These are phyloP conservation scores for Ascochyta rabiei DNA, from an alignment of 2,329 filamentous ascomycete species.

Conservation along the genomic window DNA sequence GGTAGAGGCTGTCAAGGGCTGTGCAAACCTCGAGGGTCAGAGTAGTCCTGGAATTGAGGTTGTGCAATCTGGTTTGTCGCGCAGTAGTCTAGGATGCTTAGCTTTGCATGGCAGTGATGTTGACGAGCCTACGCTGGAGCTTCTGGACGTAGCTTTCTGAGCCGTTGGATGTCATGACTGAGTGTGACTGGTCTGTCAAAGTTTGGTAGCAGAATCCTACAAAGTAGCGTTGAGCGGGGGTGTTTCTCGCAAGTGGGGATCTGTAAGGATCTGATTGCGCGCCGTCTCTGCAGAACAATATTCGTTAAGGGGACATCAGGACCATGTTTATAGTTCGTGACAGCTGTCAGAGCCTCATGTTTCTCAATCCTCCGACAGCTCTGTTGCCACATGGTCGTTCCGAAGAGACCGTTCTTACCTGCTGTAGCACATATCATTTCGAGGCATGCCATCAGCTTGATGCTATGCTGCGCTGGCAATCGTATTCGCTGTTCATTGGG, in stretches of 20 bases:
- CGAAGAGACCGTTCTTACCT: constrained; percentile 27
- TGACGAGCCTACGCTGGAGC: constrained; percentile 38
- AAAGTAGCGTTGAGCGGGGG: constrained; percentile 28
- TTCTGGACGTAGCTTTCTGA: constrained; percentile 41
- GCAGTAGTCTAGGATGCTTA: constrained; percentile 38
- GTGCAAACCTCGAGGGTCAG: constrained; percentile 44
- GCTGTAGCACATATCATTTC: constrained; percentile 29
- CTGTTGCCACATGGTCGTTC: constrained; percentile 34
- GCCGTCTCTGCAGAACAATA: constrained; percentile 29
- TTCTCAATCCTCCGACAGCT: constrained; percentile 26
- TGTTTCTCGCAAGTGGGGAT: constrained; percentile 32
- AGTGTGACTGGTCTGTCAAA: constrained; percentile 19
- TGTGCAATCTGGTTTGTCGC: constrained; percentile 42
- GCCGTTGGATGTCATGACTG: constrained; percentile 35
- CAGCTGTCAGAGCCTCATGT: constrained; percentile 33
- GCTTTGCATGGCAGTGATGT: constrained; percentile 10
- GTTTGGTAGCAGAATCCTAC: constrained; percentile 18
- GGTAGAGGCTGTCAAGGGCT: neutral
- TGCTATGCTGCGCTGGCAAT: constrained; percentile 42
- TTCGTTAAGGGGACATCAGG: constrained; percentile 26
- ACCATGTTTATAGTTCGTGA: constrained; percentile 42
- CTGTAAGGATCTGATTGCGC: constrained; percentile 27
- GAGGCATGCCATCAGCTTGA: constrained; percentile 28
- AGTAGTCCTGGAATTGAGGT: constrained; percentile 47
- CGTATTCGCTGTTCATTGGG: constrained; percentile 35